Percentiles rank a stretch among this genome's conserved stretches.
Evolutionary conservation across 140 eudicot genomes (phyloP).

Genomic region (Senecio squalidus): DNA sequence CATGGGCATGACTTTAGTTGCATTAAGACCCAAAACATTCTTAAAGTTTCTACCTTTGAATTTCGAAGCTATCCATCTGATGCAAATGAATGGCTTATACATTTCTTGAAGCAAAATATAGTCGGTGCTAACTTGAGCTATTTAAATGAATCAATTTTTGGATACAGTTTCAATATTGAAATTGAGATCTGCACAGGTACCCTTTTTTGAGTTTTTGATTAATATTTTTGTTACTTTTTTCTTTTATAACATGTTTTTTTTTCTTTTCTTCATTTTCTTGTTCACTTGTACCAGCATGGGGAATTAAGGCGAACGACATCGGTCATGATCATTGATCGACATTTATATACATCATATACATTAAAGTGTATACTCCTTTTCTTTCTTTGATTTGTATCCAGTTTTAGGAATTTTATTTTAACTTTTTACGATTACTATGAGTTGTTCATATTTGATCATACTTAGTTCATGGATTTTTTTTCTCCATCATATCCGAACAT

Average conservation of each 20-base stretch:
- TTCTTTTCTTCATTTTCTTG: neutral
- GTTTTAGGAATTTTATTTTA: too few relatives aligned
- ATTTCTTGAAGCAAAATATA: conserved; percentile 72
- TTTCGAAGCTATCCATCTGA: conserved; percentile 56
- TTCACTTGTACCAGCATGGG: conserved; percentile 45
- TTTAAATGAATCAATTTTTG: conserved; percentile 47
- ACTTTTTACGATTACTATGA: too few relatives aligned
- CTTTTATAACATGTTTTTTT: conserved; percentile 1
- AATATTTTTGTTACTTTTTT: neutral
- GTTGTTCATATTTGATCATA: too few relatives aligned
- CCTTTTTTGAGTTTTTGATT: too few relatives aligned
- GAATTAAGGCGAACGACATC: conserved; percentile 54
- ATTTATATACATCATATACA: conserved; percentile 71
- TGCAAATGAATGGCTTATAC: conserved; percentile 78
- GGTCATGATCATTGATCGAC: conserved; percentile 68
- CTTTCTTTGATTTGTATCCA: too few relatives aligned
- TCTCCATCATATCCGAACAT: too few relatives aligned
- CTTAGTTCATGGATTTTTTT: too few relatives aligned
- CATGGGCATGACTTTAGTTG: conserved; percentile 66
- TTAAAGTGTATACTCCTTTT: too few relatives aligned
- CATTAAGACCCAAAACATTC: conserved; percentile 81
- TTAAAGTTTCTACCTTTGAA: conserved; percentile 59
- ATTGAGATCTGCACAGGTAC: conserved; percentile 62
- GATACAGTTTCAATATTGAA: conserved; percentile 46
- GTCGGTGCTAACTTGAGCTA: conserved; percentile 79